A percentile compares a stretch with the other conserved stretches of the same genome.
These are phyloP conservation scores for Tricharina praecox DNA, from an alignment of 495 filamentous ascomycete species.

Conservation along the genomic window DNA sequence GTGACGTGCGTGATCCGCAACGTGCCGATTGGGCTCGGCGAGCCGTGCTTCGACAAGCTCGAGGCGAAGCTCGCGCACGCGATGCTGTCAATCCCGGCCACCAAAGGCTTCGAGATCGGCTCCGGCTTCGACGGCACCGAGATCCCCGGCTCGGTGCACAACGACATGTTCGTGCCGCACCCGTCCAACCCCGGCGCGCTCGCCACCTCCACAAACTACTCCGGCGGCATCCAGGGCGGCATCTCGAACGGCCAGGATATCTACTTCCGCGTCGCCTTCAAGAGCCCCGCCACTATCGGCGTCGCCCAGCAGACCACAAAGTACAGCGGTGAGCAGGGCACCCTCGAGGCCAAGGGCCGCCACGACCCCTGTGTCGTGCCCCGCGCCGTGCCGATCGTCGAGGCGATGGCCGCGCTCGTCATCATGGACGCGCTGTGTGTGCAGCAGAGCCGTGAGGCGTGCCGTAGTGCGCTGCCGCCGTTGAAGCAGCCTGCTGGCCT, in stretches of 20 bases:
- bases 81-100: conserved; percentile 93
- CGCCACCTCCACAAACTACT: conserved; percentile 89
- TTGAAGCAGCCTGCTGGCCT: conserved; percentile 28
- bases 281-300: conserved; percentile 87
- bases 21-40: conserved; percentile 70
- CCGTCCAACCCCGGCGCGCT: conserved; percentile 34
- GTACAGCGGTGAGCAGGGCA: conserved; percentile 57
- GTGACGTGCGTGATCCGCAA: conserved; percentile 94
- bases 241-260: conserved; percentile 90
- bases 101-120: conserved; percentile 93
- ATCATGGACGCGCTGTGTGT: conserved; percentile 83
- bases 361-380: conserved; percentile 96
- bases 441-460: conserved; percentile 54
- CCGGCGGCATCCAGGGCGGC: conserved; percentile 88
- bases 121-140: conserved; percentile 83
- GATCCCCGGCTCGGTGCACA: conserved; percentile 78
- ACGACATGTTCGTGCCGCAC: conserved; percentile 67
- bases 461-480: conserved; percentile 37
- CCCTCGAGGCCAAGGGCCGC: conserved; percentile 81
- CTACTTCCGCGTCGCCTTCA: conserved; percentile 93
- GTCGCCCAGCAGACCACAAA: conserved; percentile 74
- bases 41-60: conserved; percentile 92
- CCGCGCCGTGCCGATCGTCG: conserved; percentile 85
- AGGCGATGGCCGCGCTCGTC: conserved; percentile 84
- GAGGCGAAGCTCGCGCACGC: conserved; percentile 87